A percentile compares a stretch with the other conserved stretches of the same genome.
These are phyloP conservation scores for Boletellus deceptivus DNA, from an alignment of 1,284 basidiomycete species.

Conservation along the genomic window DNA sequence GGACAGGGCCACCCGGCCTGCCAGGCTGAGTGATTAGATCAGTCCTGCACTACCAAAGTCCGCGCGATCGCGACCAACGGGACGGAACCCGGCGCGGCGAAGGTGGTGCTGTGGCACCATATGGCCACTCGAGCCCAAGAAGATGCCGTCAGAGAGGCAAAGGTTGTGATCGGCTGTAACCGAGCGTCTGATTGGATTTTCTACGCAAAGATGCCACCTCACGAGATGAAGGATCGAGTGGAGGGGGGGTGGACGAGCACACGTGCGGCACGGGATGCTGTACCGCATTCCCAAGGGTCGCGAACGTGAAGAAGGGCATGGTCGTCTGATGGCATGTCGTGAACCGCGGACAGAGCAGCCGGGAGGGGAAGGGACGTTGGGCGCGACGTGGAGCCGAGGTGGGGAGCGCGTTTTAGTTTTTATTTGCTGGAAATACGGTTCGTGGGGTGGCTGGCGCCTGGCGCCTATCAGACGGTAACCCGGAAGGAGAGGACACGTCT, in stretches of 20 bases:
- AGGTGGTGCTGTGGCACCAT: conserved; percentile 24
- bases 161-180: conserved; percentile 26
- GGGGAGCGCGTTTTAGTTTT: too few relatives aligned
- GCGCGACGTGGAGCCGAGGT: not conserved
- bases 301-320: conserved; percentile 18
- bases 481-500: conserved; percentile 13
- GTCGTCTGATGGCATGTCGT: conserved; percentile 8
- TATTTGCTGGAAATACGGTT: conserved; percentile 8
- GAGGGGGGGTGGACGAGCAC: conserved; percentile 9
- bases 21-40: conserved; percentile 24
- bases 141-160: conserved; percentile 29
- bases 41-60: conserved; percentile 19
- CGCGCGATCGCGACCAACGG: conserved; percentile 32
- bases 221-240: conserved; percentile 11
- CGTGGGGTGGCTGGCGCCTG: conserved; percentile 1
- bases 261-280: conserved; percentile 20
- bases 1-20: conserved; percentile 11
- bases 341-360: conserved; percentile 10
- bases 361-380: not conserved
- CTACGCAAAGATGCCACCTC: conserved; percentile 15
- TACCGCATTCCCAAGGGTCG: conserved; percentile 22
- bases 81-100: conserved; percentile 34
- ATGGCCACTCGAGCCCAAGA: conserved; percentile 29
- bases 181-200: conserved; percentile 15
- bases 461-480: conserved; percentile 18